Conservation (phyloP, 352 stramenopile genomes). For the Phytophthora melonis region DNA sequence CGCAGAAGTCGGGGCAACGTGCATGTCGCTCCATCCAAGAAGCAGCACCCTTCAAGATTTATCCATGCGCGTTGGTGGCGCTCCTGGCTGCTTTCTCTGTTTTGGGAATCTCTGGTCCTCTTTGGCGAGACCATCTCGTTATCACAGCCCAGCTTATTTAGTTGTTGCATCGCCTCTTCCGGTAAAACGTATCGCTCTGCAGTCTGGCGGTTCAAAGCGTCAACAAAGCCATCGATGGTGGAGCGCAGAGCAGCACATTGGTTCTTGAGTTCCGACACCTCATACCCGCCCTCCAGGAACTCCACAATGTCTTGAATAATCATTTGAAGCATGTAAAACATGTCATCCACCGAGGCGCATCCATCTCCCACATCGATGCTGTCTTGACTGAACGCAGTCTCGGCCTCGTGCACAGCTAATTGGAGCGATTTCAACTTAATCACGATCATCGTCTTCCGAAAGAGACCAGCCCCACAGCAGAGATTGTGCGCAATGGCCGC, state of each 20-base stretch:
- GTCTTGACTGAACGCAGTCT: neutral
- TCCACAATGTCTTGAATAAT: neutral
- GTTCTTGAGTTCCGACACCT: neutral
- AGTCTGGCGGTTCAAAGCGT: constrained; percentile 23
- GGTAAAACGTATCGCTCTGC: constrained; percentile 14
- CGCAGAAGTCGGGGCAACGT: constrained; percentile 19
- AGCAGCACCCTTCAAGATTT: constrained; percentile 31
- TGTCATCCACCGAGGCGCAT: neutral
- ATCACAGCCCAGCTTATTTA: constrained; percentile 15
- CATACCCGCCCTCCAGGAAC: neutral
- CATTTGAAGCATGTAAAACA: neutral
- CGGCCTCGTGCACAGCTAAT: constrained; percentile 5
- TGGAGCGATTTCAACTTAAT: constrained; percentile 39
- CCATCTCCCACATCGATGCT: neutral
- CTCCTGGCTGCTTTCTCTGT: constrained; percentile 25
- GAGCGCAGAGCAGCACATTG: constrained; percentile 1
- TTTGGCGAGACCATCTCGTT: constrained; percentile 15
- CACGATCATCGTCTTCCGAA: constrained; percentile 46
- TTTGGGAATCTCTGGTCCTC: neutral
- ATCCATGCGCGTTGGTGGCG: constrained; percentile 24
- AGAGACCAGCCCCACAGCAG: constrained; percentile 39
- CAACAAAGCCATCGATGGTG: constrained; percentile 32
- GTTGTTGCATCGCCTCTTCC: neutral
- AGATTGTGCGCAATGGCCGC: constrained; percentile 47
- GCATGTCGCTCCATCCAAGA: constrained; percentile 25